A percentile compares a stretch with the other conserved stretches of the same genome.
Conservation (phyloP, 2,329 filamentous ascomycete species). For the Apiospora rasikravindrae region DNA sequence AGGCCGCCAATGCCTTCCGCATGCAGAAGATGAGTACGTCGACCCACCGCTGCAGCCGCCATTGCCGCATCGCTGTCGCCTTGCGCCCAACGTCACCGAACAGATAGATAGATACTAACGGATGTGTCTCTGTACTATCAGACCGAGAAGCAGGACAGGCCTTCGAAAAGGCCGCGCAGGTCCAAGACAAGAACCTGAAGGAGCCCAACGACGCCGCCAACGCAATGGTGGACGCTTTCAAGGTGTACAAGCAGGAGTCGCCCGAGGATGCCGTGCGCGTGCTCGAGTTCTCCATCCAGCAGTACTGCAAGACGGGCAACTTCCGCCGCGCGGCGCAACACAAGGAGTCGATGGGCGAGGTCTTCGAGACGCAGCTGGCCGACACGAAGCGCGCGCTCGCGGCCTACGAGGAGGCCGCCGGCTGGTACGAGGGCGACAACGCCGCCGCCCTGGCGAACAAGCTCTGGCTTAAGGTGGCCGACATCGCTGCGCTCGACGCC, state of each 20-base stretch:
- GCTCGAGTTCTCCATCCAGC: slow-evolving; percentile 78
- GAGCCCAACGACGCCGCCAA: slow-evolving; percentile 94
- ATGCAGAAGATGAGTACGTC: slow-evolving; percentile 80
- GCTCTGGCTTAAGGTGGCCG: slow-evolving; percentile 89
- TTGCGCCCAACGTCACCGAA: not conserved
- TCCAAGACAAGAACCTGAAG: slow-evolving; percentile 81
- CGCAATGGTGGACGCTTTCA: slow-evolving; percentile 87
- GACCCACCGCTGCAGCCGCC: not conserved
- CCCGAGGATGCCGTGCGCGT: slow-evolving; percentile 83
- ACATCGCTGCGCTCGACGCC: slow-evolving; percentile 78
- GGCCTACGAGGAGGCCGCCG: slow-evolving; percentile 83
- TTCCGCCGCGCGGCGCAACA: slow-evolving; percentile 89
- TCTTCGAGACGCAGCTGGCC: slow-evolving; percentile 81
- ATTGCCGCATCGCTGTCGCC: not conserved
- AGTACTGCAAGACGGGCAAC: slow-evolving; percentile 89
- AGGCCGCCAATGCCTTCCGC: slow-evolving; percentile 91
- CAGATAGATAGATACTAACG: slow-evolving; percentile 18
- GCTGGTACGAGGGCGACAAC: slow-evolving; percentile 89
- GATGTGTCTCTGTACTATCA: slow-evolving; percentile 40
- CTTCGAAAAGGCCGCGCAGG: slow-evolving; percentile 83
- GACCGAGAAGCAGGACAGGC: slow-evolving; percentile 85
- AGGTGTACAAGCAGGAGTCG: slow-evolving; percentile 86
- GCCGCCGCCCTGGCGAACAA: slow-evolving; percentile 90
- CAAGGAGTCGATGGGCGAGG: slow-evolving; percentile 85
- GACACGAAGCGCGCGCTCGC: slow-evolving; percentile 81